Conservation (phyloP, 768 basidiomycete genomes). For the Hypholoma sublateritium region DNA sequence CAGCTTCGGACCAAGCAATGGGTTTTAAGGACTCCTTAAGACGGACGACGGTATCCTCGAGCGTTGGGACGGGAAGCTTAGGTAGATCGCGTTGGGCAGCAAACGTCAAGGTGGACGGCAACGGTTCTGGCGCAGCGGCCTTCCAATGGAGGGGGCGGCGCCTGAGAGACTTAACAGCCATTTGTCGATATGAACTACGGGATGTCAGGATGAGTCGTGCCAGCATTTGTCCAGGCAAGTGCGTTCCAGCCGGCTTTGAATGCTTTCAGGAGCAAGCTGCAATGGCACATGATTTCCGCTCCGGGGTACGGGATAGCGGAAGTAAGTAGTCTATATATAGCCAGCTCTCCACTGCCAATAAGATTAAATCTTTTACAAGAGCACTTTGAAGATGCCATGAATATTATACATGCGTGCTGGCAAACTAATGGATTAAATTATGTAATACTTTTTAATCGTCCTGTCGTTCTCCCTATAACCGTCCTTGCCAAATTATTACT, state of each 20-base stretch:
- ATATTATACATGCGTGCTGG: too few species aligned
- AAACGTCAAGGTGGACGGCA: constrained; percentile 58
- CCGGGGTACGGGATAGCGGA: background rate
- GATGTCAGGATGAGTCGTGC: constrained; percentile 6
- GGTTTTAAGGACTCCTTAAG: constrained; percentile 74
- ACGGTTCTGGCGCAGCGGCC: constrained; percentile 58
- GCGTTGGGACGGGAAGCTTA: constrained; percentile 72
- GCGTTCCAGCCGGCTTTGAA: background rate
- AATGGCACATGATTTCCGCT: constrained; percentile 4
- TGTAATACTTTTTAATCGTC: too few species aligned
- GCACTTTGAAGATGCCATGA: too few species aligned
- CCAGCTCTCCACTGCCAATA: background rate
- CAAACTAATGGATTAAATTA: too few species aligned
- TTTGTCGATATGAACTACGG: constrained; percentile 13
- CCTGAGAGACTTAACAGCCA: constrained; percentile 21
- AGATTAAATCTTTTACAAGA: background rate
- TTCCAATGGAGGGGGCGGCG: constrained; percentile 67
- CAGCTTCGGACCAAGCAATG: constrained; percentile 62
- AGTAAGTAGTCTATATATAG: background rate
- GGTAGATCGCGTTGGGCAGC: constrained; percentile 63
- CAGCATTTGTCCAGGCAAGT: constrained; percentile 9
- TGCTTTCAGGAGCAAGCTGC: background rate
- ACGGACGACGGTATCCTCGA: constrained; percentile 62
- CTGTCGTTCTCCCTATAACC: too few species aligned
- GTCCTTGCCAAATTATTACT: too few species aligned